Evolutionary conservation across 768 basidiomycete species (phyloP), one percentile per base, ranked within the genome.

Genomic region (Amanita jacksonii): DNA sequence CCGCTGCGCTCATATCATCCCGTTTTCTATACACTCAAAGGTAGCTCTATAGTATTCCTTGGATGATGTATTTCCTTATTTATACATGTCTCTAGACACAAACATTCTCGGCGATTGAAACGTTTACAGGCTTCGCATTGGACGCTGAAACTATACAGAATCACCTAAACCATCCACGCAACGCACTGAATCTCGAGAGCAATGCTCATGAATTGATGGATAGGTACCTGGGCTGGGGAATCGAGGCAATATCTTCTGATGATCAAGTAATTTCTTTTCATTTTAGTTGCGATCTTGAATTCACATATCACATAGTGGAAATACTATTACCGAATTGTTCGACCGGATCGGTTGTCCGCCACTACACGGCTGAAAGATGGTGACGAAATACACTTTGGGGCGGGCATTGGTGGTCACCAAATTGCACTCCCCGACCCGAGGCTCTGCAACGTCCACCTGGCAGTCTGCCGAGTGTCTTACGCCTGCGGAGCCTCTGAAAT

Each of bases 101-200:
- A 37, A 37, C 35, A 37, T 19, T 37, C 23, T 37, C 35, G 23
- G 35, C 35, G 35, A 37, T 37, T 37, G 35, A 37, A 19, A 37
- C 35, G 18, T 37, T 37, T 37, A 37, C 35, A 37, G 35, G 35
- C 35, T 37, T 37, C 35, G 35, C 35, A 20, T 37, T 37, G 18
- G 35, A 37, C 35, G 35, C 35, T 34, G 33, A 34, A 34, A 34
- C 33, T 16, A 34, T 34, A 34, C 33, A 34, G 33, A 34, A 34
- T n/a, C 35, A 19, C 13, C 4, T 37, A 37, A 37, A 37, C 35
- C 35, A 37, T 19, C 35, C 35, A 37, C 35, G 8, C 35, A 37
- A 37, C 35, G 35, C 35, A 20, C 36, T 37, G 36, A 37, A 37
- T 37, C 36, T 37, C 36, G 8, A 37, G 36, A 37, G 18, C 23